These are phyloP conservation scores for Stereocaulon alpinum DNA, from an alignment of 495 filamentous ascomycete genomes.

Conservation along the genomic window DNA sequence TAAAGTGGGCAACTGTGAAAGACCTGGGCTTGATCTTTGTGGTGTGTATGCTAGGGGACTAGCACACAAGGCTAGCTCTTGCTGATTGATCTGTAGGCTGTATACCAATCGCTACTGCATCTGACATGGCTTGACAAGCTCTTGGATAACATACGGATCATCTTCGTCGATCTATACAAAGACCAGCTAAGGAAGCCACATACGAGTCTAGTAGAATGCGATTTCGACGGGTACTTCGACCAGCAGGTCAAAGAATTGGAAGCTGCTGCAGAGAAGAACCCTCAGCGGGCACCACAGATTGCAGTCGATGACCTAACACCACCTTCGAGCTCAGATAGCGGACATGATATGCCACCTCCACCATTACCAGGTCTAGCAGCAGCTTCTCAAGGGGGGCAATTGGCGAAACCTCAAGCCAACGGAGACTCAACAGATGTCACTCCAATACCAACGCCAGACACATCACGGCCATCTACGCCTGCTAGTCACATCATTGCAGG, in stretches of 20 bases:
- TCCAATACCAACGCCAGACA: conserved; percentile 60
- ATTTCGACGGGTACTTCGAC: conserved; percentile 89
- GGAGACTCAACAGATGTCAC: conserved; percentile 49
- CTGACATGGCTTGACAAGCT: conserved; percentile 96
- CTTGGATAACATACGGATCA: conserved; percentile 80
- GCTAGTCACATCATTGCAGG: conserved; percentile 55
- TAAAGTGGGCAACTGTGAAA: conserved; percentile 88
- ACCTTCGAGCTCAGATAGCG: conserved; percentile 29
- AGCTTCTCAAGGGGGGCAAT: neutral
- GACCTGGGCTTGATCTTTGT: conserved; percentile 93
- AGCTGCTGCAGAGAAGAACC: conserved; percentile 33
- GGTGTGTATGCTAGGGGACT: conserved; percentile 40
- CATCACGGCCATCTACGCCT: conserved; percentile 71
- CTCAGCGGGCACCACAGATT: conserved; percentile 27
- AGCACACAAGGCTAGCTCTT: neutral
- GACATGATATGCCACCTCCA: conserved; percentile 38
- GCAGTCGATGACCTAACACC: conserved; percentile 25
- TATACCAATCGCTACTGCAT: conserved; percentile 90
- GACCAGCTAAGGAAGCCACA: conserved; percentile 76
- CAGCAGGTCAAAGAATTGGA: conserved; percentile 84
- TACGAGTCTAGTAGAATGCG: conserved; percentile 60
- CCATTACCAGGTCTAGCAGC: conserved; percentile 43
- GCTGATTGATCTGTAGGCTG: conserved; percentile 51
- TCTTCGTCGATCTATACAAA: conserved; percentile 82
- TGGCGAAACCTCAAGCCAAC: conserved; percentile 37